Evolutionary conservation across 371 early-diverging fungal species (phyloP), one percentile per base, ranked within the genome.

Genomic region (Batrachochytrium dendrobatidis): DNA sequence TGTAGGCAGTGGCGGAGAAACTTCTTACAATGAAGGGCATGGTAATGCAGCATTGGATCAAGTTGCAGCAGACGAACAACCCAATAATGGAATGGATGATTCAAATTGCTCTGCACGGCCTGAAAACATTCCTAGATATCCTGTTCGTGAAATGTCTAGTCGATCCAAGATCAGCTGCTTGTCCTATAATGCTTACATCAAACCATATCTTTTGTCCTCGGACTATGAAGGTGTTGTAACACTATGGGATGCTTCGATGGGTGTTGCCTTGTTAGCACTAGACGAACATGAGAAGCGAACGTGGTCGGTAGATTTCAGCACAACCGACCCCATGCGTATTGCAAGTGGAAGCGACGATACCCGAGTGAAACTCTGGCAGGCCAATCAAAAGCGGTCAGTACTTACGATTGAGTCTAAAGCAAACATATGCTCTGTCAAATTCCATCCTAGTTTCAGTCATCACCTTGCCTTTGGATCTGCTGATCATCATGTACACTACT

Each of bases 291-390:
- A 88, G 56, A 84, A 84, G 65, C 80, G 95, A 6, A 83, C 87
- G 3, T 95, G 94, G 94, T 87, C 90, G 58, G 89, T 93, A 12
- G 92, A 94, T 66, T 90, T 87, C 60, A 82, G 83, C 43, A 59
- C 71, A 10, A 76, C 72, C 17, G 89, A 93, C 61, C 93, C 93
- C 5, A 84, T 79, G 4, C 73, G 83, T 8, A 62, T 91, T 34
- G 91, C 90, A 30, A 88, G 88, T 58, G 92, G 91, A 2, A 87
- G 93, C 68, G 95, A 95, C 64, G 95, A 95, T 66, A 69, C 86
- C 12, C 81, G 80, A 54, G 95, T 92, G 55, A 95, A 92, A 69
- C 80, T 95, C 43, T 95, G 95, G 95, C 83, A 86, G 0, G 82
- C 83, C 1, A 85, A 80, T 31, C 78, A 80, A 33, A 69, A 72